Base-by-base conservation (phyloP, 1,139 yeast genomes). In the Sugiyamaella paludigena region DNA sequence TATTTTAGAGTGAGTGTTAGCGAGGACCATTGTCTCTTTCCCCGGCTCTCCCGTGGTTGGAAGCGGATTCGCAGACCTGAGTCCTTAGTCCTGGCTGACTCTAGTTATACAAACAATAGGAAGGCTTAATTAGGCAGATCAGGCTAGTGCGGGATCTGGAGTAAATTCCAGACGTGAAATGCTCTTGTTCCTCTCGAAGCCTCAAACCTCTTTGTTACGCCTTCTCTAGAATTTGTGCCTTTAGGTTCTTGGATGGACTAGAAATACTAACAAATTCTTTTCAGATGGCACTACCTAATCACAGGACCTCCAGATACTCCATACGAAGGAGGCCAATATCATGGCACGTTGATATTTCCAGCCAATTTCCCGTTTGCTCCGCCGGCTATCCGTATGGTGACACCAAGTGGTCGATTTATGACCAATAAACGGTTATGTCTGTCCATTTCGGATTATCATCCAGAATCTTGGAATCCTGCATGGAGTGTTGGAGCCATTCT, bases 381-480 rank as follows among this genome's bases (percentile, higher is more conserved):
- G 2, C 97, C 97, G 1, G 80, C 95, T 19, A 91, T 91, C 51
- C 77, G 87, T 47, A 89, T 91, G 91, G 72, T 82, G 47, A 91
- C 97, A 0, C 97, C 97, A 3, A 84, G 81, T 55, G 94, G 88
- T 2, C 73, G 95, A 40, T 87, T 91, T 66, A 79, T 82, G 55
- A 79, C 88, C 46, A 85, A 86, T 63, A 80, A 88, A 7, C 73
- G 96, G 41, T 75, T 91, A 41, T 91, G 98, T 69, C 72, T 91
- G 44, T 82, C 89, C 37, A 89, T 91, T 83, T 83, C 92, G 60
- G 97, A 91, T 65, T 89, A 81, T 67, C 98, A 91, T 60, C 97
- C 96, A 7, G 92, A 87, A 65, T 73, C 86, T 0, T 89, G 97
- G 97, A 88, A 89, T 66, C 96, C 97, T 1, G 88, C 95, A 4